Evolutionary conservation across 2,329 filamentous ascomycete genomes (phyloP).

Genomic region (Monosporascus sp.): DNA sequence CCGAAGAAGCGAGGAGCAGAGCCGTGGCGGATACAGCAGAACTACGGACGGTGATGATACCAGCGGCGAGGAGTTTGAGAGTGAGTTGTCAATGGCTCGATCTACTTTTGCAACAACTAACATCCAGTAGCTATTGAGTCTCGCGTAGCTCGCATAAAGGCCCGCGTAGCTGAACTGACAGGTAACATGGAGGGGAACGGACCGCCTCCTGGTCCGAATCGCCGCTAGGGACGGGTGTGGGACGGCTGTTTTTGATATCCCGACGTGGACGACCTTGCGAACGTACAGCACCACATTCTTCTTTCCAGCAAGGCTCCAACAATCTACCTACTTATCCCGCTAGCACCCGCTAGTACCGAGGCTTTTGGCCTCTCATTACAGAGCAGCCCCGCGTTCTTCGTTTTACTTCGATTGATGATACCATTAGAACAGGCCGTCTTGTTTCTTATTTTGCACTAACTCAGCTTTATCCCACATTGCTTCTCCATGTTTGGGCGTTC

Average conservation of each 20-base stretch:
- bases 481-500: constrained; percentile 8
- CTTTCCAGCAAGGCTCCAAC: not conserved
- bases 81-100: constrained; percentile 19
- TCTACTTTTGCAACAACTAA: constrained; percentile 16
- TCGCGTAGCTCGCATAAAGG: constrained; percentile 94
- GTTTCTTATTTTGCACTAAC: constrained; percentile 14
- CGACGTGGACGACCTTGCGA: not conserved
- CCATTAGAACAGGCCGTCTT: constrained; percentile 25
- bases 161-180: constrained; percentile 89
- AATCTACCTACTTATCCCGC: constrained; percentile 3
- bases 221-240: constrained; percentile 28
- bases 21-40: constrained; percentile 50
- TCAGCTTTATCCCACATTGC: constrained; percentile 15
- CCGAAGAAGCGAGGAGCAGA: constrained; percentile 61
- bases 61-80: constrained; percentile 66
- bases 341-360: constrained; percentile 1
- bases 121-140: constrained; percentile 76
- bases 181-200: constrained; percentile 64
- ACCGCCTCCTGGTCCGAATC: constrained; percentile 25
- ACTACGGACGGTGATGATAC: constrained; percentile 68
- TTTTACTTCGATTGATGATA: constrained; percentile 26
- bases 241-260: constrained; percentile 3
- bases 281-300: not conserved
- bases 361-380: constrained; percentile 11
- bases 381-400: constrained; percentile 12